phyloP scores from a whole-genome alignment of 2,329 filamentous ascomycete species.

The Fusarium algeriense region DNA sequence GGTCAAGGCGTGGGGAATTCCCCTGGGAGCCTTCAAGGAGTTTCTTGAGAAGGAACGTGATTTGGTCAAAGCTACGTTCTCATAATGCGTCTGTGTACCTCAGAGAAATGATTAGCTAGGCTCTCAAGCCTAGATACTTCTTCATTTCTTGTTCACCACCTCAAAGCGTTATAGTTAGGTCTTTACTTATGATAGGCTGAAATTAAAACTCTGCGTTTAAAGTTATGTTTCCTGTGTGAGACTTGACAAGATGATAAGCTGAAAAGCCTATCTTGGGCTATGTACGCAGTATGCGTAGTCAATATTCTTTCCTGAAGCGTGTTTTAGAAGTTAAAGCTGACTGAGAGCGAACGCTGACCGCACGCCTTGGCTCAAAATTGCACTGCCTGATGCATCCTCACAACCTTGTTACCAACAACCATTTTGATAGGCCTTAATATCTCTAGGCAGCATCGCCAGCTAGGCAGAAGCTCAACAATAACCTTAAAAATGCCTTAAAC shows the following conservation, averaged over 20 bases:
- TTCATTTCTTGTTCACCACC: neutral
- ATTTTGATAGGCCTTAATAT: neutral
- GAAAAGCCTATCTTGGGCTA: too few species aligned
- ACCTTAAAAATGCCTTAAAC: too few species aligned
- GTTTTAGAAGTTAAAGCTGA: too few species aligned
- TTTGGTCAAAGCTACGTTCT: neutral
- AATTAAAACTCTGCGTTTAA: too few species aligned
- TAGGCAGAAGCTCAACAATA: neutral
- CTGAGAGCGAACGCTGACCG: too few species aligned
- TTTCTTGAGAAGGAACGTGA: conserved; percentile 1
- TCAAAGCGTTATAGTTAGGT: neutral
- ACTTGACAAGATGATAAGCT: too few species aligned
- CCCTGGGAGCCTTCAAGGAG: neutral
- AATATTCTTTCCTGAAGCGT: too few species aligned
- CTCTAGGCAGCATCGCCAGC: neutral
- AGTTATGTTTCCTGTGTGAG: too few species aligned
- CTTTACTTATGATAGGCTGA: neutral
- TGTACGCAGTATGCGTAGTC: too few species aligned
- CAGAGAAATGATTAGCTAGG: too few species aligned
- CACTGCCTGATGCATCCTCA: neutral
- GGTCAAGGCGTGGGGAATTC: neutral
- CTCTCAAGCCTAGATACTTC: neutral
- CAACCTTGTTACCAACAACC: neutral
- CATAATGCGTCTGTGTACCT: neutral
- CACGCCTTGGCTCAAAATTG: too few species aligned